These are phyloP conservation scores for Tulasnella sp. DNA, from an alignment of 768 basidiomycete genomes.

Conservation along the genomic window DNA sequence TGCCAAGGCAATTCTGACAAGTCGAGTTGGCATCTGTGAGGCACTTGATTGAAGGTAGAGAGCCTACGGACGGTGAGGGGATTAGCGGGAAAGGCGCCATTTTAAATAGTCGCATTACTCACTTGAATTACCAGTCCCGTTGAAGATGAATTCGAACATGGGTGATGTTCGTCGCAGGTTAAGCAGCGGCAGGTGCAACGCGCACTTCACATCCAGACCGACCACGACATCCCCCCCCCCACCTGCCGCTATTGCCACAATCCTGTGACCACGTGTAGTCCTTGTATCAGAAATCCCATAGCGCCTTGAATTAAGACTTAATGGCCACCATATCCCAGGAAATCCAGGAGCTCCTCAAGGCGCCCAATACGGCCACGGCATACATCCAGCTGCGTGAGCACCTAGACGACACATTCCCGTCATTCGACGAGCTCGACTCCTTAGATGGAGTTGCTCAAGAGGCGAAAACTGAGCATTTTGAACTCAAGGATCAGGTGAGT, in stretches of 20 bases:
- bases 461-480: not conserved
- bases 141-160: conserved; percentile 55
- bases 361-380: not conserved
- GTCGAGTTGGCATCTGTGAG: conserved; percentile 52
- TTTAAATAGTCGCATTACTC: not conserved
- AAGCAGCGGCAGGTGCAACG: conserved; percentile 6
- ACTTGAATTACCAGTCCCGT: conserved; percentile 68
- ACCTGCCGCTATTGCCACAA: no score
- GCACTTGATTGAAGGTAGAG: conserved; percentile 53
- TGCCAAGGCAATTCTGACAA: conserved; percentile 58
- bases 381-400: not conserved
- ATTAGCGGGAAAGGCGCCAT: no score
- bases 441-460: not conserved
- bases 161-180: not conserved
- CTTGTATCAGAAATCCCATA: no score
- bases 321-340: conserved; percentile 10
- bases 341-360: not conserved
- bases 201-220: not conserved
- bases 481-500: conserved; percentile 1
- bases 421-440: conserved; percentile 5
- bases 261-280: no score
- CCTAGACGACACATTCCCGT: conserved; percentile 3
- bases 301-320: not conserved
- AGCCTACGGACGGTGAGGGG: conserved; percentile 26
- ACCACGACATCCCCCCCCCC: not conserved